These are phyloP conservation scores for Pisolithus tinctorius DNA, from an alignment of 768 basidiomycete species.

Conservation along the genomic window DNA sequence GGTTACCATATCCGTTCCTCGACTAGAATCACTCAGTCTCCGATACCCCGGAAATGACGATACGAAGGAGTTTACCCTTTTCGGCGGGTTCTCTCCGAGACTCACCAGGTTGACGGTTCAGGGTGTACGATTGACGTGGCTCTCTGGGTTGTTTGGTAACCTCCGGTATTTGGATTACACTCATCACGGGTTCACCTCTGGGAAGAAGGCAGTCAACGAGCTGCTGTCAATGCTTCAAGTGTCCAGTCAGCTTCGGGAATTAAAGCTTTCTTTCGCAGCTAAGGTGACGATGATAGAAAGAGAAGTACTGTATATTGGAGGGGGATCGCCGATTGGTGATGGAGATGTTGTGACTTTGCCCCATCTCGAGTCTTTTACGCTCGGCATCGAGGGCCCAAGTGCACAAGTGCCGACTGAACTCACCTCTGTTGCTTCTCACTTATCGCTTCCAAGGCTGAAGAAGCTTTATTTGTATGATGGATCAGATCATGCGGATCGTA, in stretches of 20 bases:
- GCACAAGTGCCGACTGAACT: constrained; percentile 63
- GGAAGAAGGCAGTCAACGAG: constrained; percentile 50
- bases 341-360: constrained; percentile 36
- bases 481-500: constrained; percentile 7
- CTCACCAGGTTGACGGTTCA: constrained; percentile 52
- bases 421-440: constrained; percentile 41
- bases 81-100: constrained; percentile 53
- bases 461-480: constrained; percentile 42
- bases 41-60: constrained; percentile 63
- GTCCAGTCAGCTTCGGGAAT: constrained; percentile 44
- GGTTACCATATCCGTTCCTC: constrained; percentile 28
- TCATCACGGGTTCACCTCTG: constrained; percentile 62
- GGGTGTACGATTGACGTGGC: constrained; percentile 58
- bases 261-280: constrained; percentile 49
- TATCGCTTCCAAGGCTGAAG: constrained; percentile 42
- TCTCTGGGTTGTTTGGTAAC: constrained; percentile 54
- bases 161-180: constrained; percentile 63
- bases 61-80: constrained; percentile 58
- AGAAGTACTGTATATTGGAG: constrained; percentile 12
- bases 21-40: constrained; percentile 50
- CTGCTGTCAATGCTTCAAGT: constrained; percentile 51
- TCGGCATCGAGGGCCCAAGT: constrained; percentile 47
- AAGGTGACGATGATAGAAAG: constrained; percentile 16
- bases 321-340: constrained; percentile 20
- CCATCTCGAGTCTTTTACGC: constrained; percentile 38